Base-by-base conservation (phyloP, 805 yeast genomes). In the Nakazawaea ambrosiae region DNA sequence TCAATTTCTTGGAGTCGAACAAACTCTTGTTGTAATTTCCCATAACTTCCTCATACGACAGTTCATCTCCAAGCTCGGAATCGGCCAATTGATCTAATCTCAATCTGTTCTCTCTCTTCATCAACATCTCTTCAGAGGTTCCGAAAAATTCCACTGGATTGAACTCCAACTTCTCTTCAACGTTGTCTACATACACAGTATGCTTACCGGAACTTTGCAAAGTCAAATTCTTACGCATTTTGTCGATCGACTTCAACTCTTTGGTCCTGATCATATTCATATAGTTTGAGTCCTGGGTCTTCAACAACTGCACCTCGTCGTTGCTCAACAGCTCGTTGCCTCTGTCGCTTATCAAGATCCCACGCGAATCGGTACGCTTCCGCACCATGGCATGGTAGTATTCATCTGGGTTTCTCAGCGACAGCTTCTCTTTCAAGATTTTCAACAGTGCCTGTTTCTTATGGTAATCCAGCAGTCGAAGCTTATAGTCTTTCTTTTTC, bases 351-450 rank as follows among this genome's bases (percentile, higher is more conserved):
- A 82, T 56, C 34, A 82, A 51, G 7, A 84, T 68, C 1, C 97
- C 97, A 9, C 70, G 64, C 2, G 67, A 61, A 45, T 87, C 95
- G 4, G 92, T 77, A 49, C 68, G 70, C 43, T 68, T 66, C 11
- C 70, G 66, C 23, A 80, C 74, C 98, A 92, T 92, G 16, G 87
- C 92, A 73, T 87, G 96, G 59, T 90, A 88, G 63, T 83, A 92
- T 60, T 92, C 98, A 69, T 92, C 98, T 12, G 94, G 95, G 55
- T 92, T 92, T 49, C 87, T 72, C 31, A 70, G 68, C 26, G 69
- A 63, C 2, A 84, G 94, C 54, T 87, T 90, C 29, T 68, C 66
- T 47, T 83, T 76, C 41, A 92, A 69, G 1, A 81, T 68, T 60
- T 83, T 84, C 36, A 92, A 49, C 26, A 75, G 78, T 12, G 75